Evolutionary conservation across 176 grass and related monocot genomes (phyloP), one percentile per base, ranked within the genome.

Genomic region (Puccinellia tenuiflora): DNA sequence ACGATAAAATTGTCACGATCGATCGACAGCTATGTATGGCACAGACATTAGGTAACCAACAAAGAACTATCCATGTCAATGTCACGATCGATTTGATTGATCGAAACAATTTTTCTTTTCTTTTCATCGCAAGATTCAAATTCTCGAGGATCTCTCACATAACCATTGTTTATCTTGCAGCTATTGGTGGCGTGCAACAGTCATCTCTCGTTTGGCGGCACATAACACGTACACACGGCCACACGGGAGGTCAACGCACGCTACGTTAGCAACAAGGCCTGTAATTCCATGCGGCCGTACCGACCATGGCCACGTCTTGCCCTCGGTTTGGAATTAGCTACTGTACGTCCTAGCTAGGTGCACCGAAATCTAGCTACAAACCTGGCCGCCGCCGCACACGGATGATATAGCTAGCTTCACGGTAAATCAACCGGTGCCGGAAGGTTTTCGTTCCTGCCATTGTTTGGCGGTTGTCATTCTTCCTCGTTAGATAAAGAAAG

Each of bases 311-410:
- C 70, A 77, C 63, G 87, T 80, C 51, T 24, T 22, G 20, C 53
- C 71, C 25, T 61, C 16, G 70, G 24, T 25, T 30, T 76, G 35
- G 53, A 26, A 56, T 46, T 83, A n/a, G n/a, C n/a, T n/a, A n/a
- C n/a, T n/a, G n/a, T n/a, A n/a, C n/a, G n/a, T n/a, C 43, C 24
- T 73, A 21, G 46, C 2, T 85, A 81, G 88, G 88, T 89, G 88
- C 83, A 89, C 77, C 88, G 63, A 66, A 62, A 47, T 45, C 42
- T 33, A 78, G 35, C 88, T n/a, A n/a, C n/a, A n/a, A 25, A 89
- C 88, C 61, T 48, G n/a, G n/a, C 46, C 42, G 22, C 35, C 21
- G 67, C 66, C 20, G 38, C 39, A 16, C 15, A 18, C 46, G 45
- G 37, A 39, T 47, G 24, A 16, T 80, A 2, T 38, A 31, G 42